Base-by-base conservation (phyloP, 257 asterid genomes). In the Solanum phureja region DNA sequence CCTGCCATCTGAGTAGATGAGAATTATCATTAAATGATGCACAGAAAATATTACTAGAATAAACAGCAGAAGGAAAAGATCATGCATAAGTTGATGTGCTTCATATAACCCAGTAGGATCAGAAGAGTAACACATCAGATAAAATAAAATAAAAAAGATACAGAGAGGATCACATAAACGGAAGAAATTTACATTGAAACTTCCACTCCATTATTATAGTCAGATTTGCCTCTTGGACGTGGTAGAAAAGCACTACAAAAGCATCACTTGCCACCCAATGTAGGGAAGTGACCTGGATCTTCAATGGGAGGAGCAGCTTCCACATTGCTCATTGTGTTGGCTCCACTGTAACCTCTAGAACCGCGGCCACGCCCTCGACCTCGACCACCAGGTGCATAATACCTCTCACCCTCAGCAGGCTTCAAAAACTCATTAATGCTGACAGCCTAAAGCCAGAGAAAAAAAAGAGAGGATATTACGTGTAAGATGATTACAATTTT, bases 371-470 rank as follows among this genome's bases (percentile, higher is more conserved):
- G 93, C 0, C 98, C 98, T 0, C 98, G 94, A 0, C 99, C 98
- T 7, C 95, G 94, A 8, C 98, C 97, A 76, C 96, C 92, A 52
- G 89, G 83, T 62, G 64, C 46, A 86, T 87, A 88, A 89, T 46
- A 90, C 90, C 89, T 91, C 91, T 93, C 96, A 0, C 98, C 99
- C 58, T 96, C 97, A 71, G 94, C 94, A n/a, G 99, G 97, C 93
- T 94, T 96, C 94, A 96, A 87, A 90, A 96, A 96, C 89, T 95
- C 98, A 23, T 93, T 95, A 88, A 96, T 96, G 94, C 97, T 95
- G 88, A 96, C 95, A 58, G 96, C 92, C 99, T 96, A 16, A 29
- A 29, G 31, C 31, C 31, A 29, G 31, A 29, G 31, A 29, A 29
- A 29, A 29, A 62, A 69, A 71, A 24, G 24, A 56, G 62, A 21